Percentiles rank a stretch among this genome's conserved stretches.
Conservation (phyloP, 1,284 basidiomycete genomes). For the Hymenochaete sp. region DNA sequence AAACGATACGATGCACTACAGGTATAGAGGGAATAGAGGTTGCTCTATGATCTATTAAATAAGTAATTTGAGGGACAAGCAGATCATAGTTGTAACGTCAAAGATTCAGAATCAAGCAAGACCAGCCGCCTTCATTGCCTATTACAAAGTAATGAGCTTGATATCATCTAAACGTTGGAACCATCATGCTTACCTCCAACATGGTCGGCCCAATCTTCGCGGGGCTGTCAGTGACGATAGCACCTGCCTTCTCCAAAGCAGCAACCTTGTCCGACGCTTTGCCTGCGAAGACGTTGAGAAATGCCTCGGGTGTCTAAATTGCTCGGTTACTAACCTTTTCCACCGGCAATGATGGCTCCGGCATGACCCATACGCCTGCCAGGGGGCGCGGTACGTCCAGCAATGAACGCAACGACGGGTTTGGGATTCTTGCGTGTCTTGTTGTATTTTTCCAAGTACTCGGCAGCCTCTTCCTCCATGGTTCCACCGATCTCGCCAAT, state of each 20-base stretch:
- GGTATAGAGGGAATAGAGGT: too few relatives aligned
- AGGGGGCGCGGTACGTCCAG: slow-evolving; percentile 94
- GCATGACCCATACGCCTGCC: slow-evolving; percentile 98
- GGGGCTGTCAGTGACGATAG: slow-evolving; percentile 92
- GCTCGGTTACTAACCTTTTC: slow-evolving; percentile 63
- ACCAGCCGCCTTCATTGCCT: slow-evolving; percentile 83
- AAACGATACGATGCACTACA: too few relatives aligned
- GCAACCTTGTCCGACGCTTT: slow-evolving; percentile 93
- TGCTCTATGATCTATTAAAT: slow-evolving; percentile 8
- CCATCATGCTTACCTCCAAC: slow-evolving; percentile 57
- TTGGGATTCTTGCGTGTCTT: slow-evolving; percentile 82
- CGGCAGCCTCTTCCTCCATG: slow-evolving; percentile 99
- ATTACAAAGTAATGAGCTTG: slow-evolving; percentile 9
- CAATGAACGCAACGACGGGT: slow-evolving; percentile 97
- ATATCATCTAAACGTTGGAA: slow-evolving; percentile 12
- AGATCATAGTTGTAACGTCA: slow-evolving; percentile 19
- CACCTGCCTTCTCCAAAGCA: slow-evolving; percentile 91
- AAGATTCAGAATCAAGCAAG: slow-evolving; percentile 44
- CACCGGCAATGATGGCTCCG: slow-evolving; percentile 96
- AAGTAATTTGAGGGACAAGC: too few relatives aligned
- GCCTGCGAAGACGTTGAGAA: slow-evolving; percentile 34
- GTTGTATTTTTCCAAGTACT: slow-evolving; percentile 91
- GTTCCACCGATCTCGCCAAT: slow-evolving; percentile 99
- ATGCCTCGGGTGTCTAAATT: background rate
- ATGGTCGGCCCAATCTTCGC: slow-evolving; percentile 87